Base-by-base conservation (phyloP, 768 basidiomycete species). In the Nevesoporus exiguus region DNA sequence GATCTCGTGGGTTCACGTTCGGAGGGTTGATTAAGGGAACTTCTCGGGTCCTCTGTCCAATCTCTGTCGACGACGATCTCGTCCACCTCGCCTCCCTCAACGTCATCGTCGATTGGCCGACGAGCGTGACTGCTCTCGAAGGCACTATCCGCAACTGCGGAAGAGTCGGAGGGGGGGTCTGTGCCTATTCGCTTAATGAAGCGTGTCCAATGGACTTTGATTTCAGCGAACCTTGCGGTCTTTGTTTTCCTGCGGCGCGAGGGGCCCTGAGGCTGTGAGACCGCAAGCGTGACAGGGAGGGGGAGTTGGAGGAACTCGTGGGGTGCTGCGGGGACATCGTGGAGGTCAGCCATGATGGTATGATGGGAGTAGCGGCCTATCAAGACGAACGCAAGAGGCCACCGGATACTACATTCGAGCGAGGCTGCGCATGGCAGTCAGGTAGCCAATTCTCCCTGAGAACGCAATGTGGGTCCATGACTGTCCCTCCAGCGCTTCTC, bases 61-160 rank as follows among this genome's bases (percentile, higher is more conserved):
- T 76, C 71, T 44, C 87, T 78, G 67, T 91, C 88, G 15, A 91
- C 88, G 22, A 91, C 82, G 21, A 90, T 80, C 72, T 88, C 81
- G 67, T 91, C 80, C 8, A 90, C 82, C 49, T 75, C 71, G 29
- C 74, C 75, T 7, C 63, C 71, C 9, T 70, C 59, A 27, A 37
- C 21, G 33, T 67, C 74, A 14, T 63, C 66, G 27, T 74, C 75
- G 17, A 67, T 63, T 31, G 64, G 55, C 7, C 42, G 58, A n/a
- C 58, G 71, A 13, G 60, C 45, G 31, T 68, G 74, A 36, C 65
- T 74, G 52, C 70, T 71, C 60, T 78, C 80, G 3, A 66, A 65
- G 22, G 73, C 71, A 56, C 77, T 81, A 45, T 81, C 81, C 25
- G 77, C 81, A 17, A 78, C 55, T 9, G 76, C 61, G 5, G 82